Percentiles rank a stretch among this genome's conserved stretches.
phyloP scores from a whole-genome alignment of 192 early-diverging fungal genomes.

The Backusella sp. region DNA sequence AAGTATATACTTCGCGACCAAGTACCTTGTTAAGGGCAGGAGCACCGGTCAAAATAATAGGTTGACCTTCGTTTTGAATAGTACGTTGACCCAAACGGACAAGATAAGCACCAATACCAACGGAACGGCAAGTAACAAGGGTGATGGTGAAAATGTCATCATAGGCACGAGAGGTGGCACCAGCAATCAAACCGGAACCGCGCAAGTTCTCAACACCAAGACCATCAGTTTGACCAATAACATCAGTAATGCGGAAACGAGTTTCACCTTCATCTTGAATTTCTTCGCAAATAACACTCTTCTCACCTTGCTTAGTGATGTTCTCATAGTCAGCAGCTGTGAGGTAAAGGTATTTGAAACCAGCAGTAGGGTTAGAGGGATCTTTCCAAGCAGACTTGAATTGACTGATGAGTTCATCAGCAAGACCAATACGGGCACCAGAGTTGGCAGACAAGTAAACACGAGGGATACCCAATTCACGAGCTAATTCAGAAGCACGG shows the following conservation, averaged over 20 bases:
- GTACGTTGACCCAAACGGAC: conserved; percentile 97
- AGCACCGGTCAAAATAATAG: conserved; percentile 97
- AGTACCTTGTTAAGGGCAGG: conserved; percentile 97
- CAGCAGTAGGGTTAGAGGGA: conserved; percentile 71
- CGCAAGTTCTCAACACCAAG: conserved; percentile 97
- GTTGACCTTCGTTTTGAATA: conserved; percentile 97
- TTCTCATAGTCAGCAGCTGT: conserved; percentile 67
- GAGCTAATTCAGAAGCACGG: conserved; percentile 89
- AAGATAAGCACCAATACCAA: conserved; percentile 98
- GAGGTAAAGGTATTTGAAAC: conserved; percentile 94
- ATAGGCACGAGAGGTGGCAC: conserved; percentile 93
- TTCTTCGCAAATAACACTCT: conserved; percentile 72
- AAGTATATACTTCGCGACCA: conserved; percentile 97
- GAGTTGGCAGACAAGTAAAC: conserved; percentile 98
- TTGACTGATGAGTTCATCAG: conserved; percentile 83
- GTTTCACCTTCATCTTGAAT: conserved; percentile 74
- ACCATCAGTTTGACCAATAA: conserved; percentile 86
- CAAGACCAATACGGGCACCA: conserved; percentile 96
- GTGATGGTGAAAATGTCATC: conserved; percentile 98
- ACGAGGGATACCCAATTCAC: conserved; percentile 83
- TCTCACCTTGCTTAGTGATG: conserved; percentile 56
- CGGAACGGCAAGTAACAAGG: conserved; percentile 95
- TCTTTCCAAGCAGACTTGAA: conserved; percentile 93
- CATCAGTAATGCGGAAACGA: conserved; percentile 79
- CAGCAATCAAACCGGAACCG: conserved; percentile 96